Evolutionary conservation across 768 basidiomycete species (phyloP), one percentile per base, ranked within the genome.

Genomic region (Tylopilus vinaceipallidus): DNA sequence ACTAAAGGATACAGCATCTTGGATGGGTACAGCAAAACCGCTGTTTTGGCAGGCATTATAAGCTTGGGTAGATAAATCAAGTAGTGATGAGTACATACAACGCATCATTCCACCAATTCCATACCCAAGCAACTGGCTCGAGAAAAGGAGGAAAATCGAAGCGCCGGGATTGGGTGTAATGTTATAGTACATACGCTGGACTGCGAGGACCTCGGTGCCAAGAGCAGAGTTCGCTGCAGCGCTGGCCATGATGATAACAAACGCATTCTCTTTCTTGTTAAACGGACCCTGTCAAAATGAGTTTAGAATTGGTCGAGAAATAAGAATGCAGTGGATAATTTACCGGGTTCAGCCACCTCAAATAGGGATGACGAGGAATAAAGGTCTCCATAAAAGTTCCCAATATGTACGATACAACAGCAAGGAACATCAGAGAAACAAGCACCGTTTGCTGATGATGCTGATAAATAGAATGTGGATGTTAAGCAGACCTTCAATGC

Each of bases 211-310:
- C 56, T 81, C 78, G 0, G 79, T 81, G 3, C 71, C 80, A 23
- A 81, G 72, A 1, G 80, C 80, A 0, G 76, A 75, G 49, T 74
- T 79, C 5, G 80, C 77, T 1, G 79, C 79, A 1, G 80, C 77
- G 49, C 75, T 74, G 23, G 79, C 60, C 80, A 81, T 81, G 52
- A 81, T 78, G 11, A 81, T 70, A 33, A 79, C 73, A 49, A 81
- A 78, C 0, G 78, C 77, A 62, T 79, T 78, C 59, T 81, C 81
- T 55, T 81, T 81, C 63, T 80, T 81, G 60, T 81, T 81, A 60
- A 80, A 81, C 3, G 80, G 78, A 2, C 74, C 72, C 79, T 80
- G 34, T 46, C 6, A 16, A 50, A 19, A 24, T 29, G 14, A 36
- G 16, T 29, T 42, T 44, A 42, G 51, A 14, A 41, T 45, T 42